Evolutionary conservation across 306 rosid genomes (phyloP), one percentile per base, ranked within the genome.

Genomic region (Phaseolus lunatus): DNA sequence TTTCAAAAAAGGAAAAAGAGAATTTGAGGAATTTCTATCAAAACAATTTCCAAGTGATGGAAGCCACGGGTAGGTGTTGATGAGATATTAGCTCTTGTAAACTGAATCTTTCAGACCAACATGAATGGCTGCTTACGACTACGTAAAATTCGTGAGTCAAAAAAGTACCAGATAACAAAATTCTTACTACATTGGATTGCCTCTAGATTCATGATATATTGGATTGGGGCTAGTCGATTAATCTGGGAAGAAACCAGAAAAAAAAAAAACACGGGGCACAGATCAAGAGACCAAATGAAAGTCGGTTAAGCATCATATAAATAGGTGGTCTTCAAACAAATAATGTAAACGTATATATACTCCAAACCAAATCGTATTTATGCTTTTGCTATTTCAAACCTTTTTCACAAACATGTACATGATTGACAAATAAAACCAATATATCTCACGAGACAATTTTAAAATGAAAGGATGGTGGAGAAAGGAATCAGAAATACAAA

Each of bases 361-460:
- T 58, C 67, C 67, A 67, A 78, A 67, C 79, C 61, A 80, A 73
- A 64, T 67, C 67, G 48, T 15, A 58, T 33, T 20, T 79, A 59
- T 66, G 78, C 44, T 70, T 69, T 75, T 79, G 78, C 78, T 78
- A 76, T 44, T 68, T 68, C 56, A 68, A 58, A 39, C 47, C 19
- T 72, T 39, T 29, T 78, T 58, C 49, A 22, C 75, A 79, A 39
- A 50, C 78, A 83, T 83, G 84, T 83, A 83, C 86, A 83, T 63
- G 82, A 78, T 18, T 27, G 31, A 66, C 69, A 35, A 78, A 79
- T 67, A 63, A 77, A 80, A 73, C 33, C 76, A 80, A 61, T 69
- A 49, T 37, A 26, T 63, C 69, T 72, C 62, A 5, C 11, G 72
- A 73, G 75, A 69, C 63, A 37, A 33, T 27, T 69, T 67, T 43